These are phyloP conservation scores for Fabrea salina DNA, from an alignment of 169 alveolate genomes.

Conservation along the genomic window DNA sequence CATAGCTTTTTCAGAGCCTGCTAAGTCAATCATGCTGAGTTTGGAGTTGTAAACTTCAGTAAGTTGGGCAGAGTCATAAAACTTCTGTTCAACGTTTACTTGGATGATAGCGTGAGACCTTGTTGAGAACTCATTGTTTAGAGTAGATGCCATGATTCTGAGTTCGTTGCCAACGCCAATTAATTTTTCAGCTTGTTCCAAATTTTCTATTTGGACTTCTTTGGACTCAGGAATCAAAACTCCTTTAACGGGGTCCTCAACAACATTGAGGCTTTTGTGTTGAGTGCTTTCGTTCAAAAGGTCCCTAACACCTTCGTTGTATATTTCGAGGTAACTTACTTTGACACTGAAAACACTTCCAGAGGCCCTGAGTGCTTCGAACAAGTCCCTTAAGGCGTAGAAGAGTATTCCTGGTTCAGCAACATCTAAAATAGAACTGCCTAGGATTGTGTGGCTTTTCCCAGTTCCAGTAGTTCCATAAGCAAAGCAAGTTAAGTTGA, in stretches of 20 bases:
- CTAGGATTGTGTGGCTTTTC: slow-evolving; percentile 80
- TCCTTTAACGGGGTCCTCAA: slow-evolving; percentile 92
- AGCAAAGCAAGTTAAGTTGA: slow-evolving; percentile 71
- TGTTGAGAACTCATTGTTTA: slow-evolving; percentile 87
- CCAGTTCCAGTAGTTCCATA: slow-evolving; percentile 88
- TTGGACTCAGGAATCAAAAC: slow-evolving; percentile 83
- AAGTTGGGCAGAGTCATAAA: slow-evolving; percentile 65
- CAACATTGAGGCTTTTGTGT: slow-evolving; percentile 76
- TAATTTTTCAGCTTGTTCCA: slow-evolving; percentile 83
- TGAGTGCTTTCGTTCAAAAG: slow-evolving; percentile 73
- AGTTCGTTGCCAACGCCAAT: slow-evolving; percentile 87
- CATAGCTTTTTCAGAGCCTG: slow-evolving; percentile 92
- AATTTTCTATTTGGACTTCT: slow-evolving; percentile 63
- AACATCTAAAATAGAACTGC: slow-evolving; percentile 21
- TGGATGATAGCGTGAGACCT: slow-evolving; percentile 87
- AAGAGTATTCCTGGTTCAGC: background rate
- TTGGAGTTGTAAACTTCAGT: slow-evolving; percentile 78
- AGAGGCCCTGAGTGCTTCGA: background rate
- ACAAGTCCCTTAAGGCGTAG: background rate
- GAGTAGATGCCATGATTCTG: slow-evolving; percentile 91
- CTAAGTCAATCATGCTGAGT: slow-evolving; percentile 89
- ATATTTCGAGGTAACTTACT: slow-evolving; percentile 80
- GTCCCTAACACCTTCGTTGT: slow-evolving; percentile 92
- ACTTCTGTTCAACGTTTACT: slow-evolving; percentile 67
- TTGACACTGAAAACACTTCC: slow-evolving; percentile 38